A percentile compares a stretch with the other conserved stretches of the same genome.
phyloP scores from a whole-genome alignment of 2,329 filamentous ascomycete genomes.

The Davidsoniella australis region DNA sequence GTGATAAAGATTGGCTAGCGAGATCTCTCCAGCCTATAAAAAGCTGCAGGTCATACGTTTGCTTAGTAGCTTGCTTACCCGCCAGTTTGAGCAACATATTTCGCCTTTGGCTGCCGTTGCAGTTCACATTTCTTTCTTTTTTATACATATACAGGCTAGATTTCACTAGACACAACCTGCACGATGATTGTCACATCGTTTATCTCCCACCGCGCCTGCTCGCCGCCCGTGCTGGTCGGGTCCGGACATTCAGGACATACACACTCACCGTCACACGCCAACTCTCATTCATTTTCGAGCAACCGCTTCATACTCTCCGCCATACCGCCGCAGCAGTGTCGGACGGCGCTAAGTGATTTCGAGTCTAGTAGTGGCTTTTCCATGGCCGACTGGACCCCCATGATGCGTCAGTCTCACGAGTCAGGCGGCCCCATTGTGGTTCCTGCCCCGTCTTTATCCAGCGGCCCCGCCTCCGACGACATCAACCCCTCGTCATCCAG shows the following conservation, averaged over 20 bases:
- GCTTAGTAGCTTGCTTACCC: neutral
- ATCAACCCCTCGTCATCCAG: neutral
- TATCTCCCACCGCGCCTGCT: too few species aligned
- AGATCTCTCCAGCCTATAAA: too few species aligned
- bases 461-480: neutral
- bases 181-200: neutral
- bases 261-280: neutral
- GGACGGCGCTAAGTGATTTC: conserved; percentile 1
- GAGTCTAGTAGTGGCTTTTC: conserved; percentile 1
- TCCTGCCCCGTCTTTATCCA: too few species aligned
- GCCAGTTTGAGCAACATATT: neutral
- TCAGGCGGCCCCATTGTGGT: neutral
- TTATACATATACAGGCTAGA: neutral
- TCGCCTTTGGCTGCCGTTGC: neutral
- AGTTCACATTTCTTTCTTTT: neutral
- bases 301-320: neutral
- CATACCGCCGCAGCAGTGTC: neutral
- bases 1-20: too few species aligned
- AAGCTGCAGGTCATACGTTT: too few species aligned
- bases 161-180: neutral
- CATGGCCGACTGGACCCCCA: conserved; percentile 4
- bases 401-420: neutral
- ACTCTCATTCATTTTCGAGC: neutral
- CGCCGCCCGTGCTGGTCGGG: too few species aligned
- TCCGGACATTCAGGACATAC: neutral